phyloP scores from a whole-genome alignment of 2,329 filamentous ascomycete species.

The Stemphylium vesicarium region DNA sequence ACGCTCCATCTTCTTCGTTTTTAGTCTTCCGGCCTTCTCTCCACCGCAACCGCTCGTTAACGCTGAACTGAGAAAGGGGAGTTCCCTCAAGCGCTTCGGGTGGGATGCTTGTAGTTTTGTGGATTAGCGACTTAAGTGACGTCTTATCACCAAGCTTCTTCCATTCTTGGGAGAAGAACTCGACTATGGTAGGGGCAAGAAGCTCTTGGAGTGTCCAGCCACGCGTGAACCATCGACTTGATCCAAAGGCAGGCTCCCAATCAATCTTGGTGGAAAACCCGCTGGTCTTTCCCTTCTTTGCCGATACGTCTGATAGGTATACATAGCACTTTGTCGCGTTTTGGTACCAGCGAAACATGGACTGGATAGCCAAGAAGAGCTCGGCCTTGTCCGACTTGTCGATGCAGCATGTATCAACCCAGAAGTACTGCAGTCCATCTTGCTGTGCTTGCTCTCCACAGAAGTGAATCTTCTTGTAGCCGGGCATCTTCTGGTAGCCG shows the following conservation, averaged over 20 bases:
- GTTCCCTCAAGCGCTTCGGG: neutral
- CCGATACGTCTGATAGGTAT: conserved; percentile 20
- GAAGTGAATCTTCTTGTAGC: neutral
- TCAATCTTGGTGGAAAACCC: too few relatives aligned
- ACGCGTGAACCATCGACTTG: neutral
- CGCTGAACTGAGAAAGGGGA: neutral
- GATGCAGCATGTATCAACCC: neutral
- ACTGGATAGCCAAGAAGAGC: neutral
- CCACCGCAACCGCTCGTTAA: neutral
- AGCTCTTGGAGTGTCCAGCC: neutral
- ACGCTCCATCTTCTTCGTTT: too few relatives aligned
- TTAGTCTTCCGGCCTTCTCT: neutral
- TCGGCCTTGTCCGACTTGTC: neutral
- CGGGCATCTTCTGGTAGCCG: too few relatives aligned
- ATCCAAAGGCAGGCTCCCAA: neutral
- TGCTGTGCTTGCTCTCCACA: neutral
- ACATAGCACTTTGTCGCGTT: conserved; percentile 23
- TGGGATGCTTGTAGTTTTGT: neutral
- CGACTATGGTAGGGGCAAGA: neutral
- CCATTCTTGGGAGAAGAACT: neutral
- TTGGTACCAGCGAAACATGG: conserved; percentile 19
- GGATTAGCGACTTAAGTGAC: neutral
- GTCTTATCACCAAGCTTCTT: neutral
- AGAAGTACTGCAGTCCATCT: neutral
- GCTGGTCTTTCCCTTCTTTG: too few relatives aligned